phyloP scores from a whole-genome alignment of 2,329 filamentous ascomycete species.

The Penicillium sp. region DNA sequence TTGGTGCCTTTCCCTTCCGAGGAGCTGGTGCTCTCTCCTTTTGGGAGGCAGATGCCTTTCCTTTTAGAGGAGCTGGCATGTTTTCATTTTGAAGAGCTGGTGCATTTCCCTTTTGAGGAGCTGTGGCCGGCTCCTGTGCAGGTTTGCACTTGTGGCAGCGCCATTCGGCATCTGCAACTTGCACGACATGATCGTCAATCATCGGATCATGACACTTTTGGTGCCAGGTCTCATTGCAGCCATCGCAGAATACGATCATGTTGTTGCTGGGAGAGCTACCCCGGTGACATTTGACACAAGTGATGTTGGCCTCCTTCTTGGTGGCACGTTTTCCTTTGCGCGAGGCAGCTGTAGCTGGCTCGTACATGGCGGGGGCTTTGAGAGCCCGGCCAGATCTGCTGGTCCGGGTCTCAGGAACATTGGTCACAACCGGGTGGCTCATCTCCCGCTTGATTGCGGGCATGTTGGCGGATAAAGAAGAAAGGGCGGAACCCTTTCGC shows the following conservation, averaged over 20 bases:
- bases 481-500: too few species aligned
- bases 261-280: constrained; percentile 72
- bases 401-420: background rate
- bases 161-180: constrained; percentile 68
- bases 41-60: background rate
- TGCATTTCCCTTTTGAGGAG: constrained; percentile 17
- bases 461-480: background rate
- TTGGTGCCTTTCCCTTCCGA: too few species aligned
- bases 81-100: background rate
- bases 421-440: background rate
- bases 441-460: background rate
- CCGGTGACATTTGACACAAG: constrained; percentile 72
- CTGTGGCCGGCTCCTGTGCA: constrained; percentile 46
- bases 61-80: constrained; percentile 19
- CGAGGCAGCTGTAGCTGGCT: background rate
- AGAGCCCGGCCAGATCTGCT: background rate
- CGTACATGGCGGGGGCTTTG: constrained; percentile 34
- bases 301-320: constrained; percentile 45
- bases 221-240: constrained; percentile 77
- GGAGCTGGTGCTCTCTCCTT: background rate
- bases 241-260: constrained; percentile 82
- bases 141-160: constrained; percentile 64
- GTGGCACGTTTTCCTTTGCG: background rate
- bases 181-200: constrained; percentile 69
- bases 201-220: constrained; percentile 77